Evolutionary conservation across 2,329 filamentous ascomycete species (phyloP).

Genomic region (Trichoderma polysporum): DNA sequence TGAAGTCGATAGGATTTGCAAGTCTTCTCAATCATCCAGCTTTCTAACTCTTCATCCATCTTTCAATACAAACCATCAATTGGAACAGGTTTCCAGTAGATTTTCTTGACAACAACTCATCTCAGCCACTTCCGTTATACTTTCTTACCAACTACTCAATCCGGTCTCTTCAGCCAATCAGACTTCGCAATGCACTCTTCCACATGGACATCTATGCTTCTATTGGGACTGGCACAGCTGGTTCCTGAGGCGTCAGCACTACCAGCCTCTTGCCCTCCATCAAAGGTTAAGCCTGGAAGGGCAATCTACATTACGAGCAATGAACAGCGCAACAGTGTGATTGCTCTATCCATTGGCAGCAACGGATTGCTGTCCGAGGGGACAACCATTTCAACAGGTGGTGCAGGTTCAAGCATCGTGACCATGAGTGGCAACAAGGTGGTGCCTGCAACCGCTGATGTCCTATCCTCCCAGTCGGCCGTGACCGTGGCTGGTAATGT

Average conservation of each 20-base stretch:
- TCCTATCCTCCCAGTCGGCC: constrained; percentile 51
- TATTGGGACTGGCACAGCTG: not conserved
- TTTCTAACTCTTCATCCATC: not conserved
- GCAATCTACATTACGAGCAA: constrained; percentile 60
- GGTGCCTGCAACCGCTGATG: constrained; percentile 46
- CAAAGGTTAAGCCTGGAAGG: constrained; percentile 30
- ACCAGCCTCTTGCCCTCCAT: not conserved
- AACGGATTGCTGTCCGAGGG: constrained; percentile 49
- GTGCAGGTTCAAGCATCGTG: constrained; percentile 44
- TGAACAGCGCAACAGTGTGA: constrained; percentile 46
- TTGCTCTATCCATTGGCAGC: constrained; percentile 47
- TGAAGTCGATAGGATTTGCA: not conserved
- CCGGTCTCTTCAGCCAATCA: not conserved
- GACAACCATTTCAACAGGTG: constrained; percentile 46
- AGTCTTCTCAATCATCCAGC: not conserved
- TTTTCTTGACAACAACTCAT: not conserved
- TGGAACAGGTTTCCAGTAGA: not conserved
- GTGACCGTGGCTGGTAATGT: constrained; percentile 52
- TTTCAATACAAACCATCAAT: not conserved
- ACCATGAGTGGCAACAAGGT: constrained; percentile 36
- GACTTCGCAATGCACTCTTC: constrained; percentile 8
- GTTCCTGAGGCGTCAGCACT: not conserved
- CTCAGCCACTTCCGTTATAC: not conserved
- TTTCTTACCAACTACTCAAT: not conserved
- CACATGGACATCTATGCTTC: constrained; percentile 1